Evolutionary conservation across 2,329 filamentous ascomycete genomes (phyloP).

Genomic region (Ophiocordyceps sinensis): DNA sequence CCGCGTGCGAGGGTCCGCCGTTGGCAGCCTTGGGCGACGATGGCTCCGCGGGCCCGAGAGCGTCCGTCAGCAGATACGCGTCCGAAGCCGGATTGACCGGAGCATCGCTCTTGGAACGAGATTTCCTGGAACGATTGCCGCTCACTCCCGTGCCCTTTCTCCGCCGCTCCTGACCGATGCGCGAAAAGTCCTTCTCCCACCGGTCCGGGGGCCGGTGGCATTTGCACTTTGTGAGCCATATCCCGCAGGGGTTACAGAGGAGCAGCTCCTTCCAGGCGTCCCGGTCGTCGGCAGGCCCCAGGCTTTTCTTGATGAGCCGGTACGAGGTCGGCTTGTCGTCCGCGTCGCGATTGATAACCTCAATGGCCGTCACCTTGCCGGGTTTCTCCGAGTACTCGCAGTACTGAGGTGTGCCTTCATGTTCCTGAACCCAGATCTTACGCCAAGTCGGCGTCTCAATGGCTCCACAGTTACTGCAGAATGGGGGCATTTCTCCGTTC

Average conservation of each 20-base stretch:
- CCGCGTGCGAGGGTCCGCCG: constrained; percentile 7
- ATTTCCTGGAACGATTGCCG: constrained; percentile 30
- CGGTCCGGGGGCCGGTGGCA: constrained; percentile 68
- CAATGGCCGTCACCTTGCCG: constrained; percentile 60
- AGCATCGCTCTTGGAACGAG: constrained; percentile 31
- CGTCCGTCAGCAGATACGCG: constrained; percentile 38
- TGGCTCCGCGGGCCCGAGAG: constrained; percentile 30
- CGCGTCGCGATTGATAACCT: constrained; percentile 47
- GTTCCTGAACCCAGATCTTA: constrained; percentile 72
- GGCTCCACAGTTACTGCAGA: constrained; percentile 82
- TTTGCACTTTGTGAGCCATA: constrained; percentile 87
- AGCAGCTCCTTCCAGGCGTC: constrained; percentile 54
- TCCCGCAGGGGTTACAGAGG: constrained; percentile 89
- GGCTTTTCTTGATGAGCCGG: constrained; percentile 63
- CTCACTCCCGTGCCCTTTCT: constrained; percentile 29
- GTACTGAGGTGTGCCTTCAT: constrained; percentile 53
- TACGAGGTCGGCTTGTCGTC: constrained; percentile 51
- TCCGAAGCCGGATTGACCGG: constrained; percentile 36
- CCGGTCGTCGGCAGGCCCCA: constrained; percentile 48
- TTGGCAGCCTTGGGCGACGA: constrained; percentile 15
- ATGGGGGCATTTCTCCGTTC: constrained; percentile 75
- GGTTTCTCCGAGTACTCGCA: constrained; percentile 60
- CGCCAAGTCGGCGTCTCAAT: constrained; percentile 96
- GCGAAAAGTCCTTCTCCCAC: constrained; percentile 56
- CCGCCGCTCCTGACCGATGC: constrained; percentile 35